Percentiles rank a stretch among this genome's conserved stretches.
Conservation (phyloP, 768 basidiomycete genomes). For the Tremella yokohamensis region DNA sequence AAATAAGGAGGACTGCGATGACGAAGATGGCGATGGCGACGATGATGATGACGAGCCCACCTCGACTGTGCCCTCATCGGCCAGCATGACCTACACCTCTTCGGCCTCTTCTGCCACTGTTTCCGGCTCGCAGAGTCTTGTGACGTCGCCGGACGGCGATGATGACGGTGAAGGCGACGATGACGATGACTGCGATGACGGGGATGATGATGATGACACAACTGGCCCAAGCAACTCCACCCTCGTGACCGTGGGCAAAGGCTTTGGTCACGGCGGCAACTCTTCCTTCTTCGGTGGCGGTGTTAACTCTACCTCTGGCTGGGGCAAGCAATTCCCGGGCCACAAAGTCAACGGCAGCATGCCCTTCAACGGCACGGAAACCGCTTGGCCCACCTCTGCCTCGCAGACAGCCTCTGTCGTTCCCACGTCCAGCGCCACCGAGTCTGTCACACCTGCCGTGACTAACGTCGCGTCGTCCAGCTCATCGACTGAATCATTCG, state of each 20-base stretch:
- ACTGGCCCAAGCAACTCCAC: background rate
- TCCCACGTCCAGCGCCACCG: too few relatives aligned
- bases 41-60: background rate
- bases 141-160: background rate
- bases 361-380: too few relatives aligned
- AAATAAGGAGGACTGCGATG: background rate
- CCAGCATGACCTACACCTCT: slow-evolving; percentile 2
- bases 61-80: slow-evolving; percentile 2
- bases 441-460: too few relatives aligned
- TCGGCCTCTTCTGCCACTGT: slow-evolving; percentile 7
- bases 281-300: too few relatives aligned
- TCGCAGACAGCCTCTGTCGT: too few relatives aligned
- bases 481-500: background rate
- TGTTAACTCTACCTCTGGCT: too few relatives aligned
- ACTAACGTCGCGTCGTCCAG: too few relatives aligned
- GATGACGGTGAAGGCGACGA: slow-evolving; percentile 2
- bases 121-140: slow-evolving; percentile 1
- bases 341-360: too few relatives aligned
- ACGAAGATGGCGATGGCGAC: background rate
- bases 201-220: background rate
- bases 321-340: too few relatives aligned
- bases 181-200: slow-evolving; percentile 1
- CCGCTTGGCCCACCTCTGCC: too few relatives aligned
- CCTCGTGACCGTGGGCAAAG: too few relatives aligned
- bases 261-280: too few relatives aligned